Conservation (phyloP, 805 yeast species). For the Sugiyamaella lignohabitans region DNA sequence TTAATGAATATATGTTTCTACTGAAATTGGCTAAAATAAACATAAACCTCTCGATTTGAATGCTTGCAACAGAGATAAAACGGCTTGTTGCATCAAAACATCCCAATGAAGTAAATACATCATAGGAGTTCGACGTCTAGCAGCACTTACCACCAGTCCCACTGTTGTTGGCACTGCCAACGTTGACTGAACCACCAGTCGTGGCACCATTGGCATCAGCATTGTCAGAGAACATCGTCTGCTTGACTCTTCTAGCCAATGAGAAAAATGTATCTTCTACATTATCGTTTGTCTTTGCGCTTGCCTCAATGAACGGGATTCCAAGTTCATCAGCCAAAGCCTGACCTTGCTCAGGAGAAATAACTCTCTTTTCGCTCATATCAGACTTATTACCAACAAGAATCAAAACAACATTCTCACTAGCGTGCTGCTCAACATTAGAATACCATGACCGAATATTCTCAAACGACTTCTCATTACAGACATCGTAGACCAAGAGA, state of each 20-base stretch:
- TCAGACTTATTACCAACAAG: conserved; percentile 96
- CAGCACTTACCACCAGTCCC: conserved; percentile 30
- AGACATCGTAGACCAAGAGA: conserved; percentile 92
- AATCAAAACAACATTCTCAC: conserved; percentile 89
- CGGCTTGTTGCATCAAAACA: no score
- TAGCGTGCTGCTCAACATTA: conserved; percentile 94
- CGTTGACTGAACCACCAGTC: conserved; percentile 26
- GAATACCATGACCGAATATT: conserved; percentile 92
- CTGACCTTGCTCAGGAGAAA: conserved; percentile 85
- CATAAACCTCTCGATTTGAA: no score
- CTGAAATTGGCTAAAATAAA: no score
- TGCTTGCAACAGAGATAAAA: no score
- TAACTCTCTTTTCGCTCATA: conserved; percentile 80
- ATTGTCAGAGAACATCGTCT: conserved; percentile 50
- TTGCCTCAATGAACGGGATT: conserved; percentile 89
- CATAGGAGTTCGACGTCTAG: no score
- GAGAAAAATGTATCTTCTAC: conserved; percentile 90
- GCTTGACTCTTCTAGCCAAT: conserved; percentile 80
- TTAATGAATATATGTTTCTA: no score
- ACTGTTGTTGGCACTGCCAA: conserved; percentile 19
- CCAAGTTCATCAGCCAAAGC: conserved; percentile 78
- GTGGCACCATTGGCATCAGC: conserved; percentile 21
- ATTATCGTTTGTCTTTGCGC: conserved; percentile 88
- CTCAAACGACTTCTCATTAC: conserved; percentile 92
- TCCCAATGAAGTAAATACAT: no score